phyloP scores from a whole-genome alignment of 768 basidiomycete species.

The Leucogyrophana mollusca region DNA sequence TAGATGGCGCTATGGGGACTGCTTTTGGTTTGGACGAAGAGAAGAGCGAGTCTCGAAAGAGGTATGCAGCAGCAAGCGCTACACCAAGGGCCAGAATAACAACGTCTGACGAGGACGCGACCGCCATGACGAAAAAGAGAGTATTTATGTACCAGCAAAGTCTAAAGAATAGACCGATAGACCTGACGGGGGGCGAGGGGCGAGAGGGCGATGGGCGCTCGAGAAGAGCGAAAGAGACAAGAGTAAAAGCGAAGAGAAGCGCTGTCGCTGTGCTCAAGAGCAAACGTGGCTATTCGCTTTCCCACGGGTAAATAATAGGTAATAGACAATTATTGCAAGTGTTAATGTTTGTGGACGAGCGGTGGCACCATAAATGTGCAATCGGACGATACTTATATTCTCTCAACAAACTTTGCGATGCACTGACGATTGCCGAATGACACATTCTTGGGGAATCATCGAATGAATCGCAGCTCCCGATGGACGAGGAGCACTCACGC shows the following conservation, averaged over 20 bases:
- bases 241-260: not conserved
- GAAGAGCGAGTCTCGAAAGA: slow-evolving; percentile 83
- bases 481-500: too few species aligned
- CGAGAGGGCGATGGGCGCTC: not conserved
- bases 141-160: not conserved
- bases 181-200: not conserved
- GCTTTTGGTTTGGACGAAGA: slow-evolving; percentile 62
- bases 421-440: too few species aligned
- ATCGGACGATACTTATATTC: too few species aligned
- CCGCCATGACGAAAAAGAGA: slow-evolving; percentile 44
- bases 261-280: too few species aligned
- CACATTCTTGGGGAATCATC: too few species aligned
- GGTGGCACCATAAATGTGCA: too few species aligned
- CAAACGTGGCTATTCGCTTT: not conserved
- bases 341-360: too few species aligned
- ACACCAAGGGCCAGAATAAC: slow-evolving; percentile 73
- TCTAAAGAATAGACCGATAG: not conserved
- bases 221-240: slow-evolving; percentile 7
- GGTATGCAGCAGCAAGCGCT: slow-evolving; percentile 72
- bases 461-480: too few species aligned
- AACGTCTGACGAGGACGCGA: slow-evolving; percentile 68
- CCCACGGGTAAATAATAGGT: slow-evolving; percentile 3
- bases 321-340: not conserved
- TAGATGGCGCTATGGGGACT: slow-evolving; percentile 44
- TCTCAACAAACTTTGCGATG: too few species aligned